A percentile compares a stretch with the other conserved stretches of the same genome.
Conservation (phyloP, 2,329 filamentous ascomycete species). For the Cordyceps cicadae region DNA sequence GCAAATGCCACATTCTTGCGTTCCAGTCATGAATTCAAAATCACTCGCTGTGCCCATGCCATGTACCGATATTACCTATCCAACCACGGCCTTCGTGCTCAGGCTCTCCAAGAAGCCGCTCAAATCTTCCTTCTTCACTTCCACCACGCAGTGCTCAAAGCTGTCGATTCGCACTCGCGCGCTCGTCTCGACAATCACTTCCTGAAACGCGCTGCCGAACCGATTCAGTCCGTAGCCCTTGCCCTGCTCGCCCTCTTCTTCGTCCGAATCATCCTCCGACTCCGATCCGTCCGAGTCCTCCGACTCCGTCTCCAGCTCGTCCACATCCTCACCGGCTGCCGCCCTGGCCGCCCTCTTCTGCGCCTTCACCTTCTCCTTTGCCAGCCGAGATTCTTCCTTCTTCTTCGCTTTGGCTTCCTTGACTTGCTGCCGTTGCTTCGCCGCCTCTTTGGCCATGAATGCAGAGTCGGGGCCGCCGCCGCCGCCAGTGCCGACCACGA, state of each 20-base stretch:
- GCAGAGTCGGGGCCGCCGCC: constrained; percentile 68
- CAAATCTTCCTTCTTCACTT: constrained; percentile 94
- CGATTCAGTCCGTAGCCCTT: constrained; percentile 72
- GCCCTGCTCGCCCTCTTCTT: constrained; percentile 44
- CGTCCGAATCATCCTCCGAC: constrained; percentile 43
- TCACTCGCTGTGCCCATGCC: constrained; percentile 4
- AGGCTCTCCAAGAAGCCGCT: constrained; percentile 82
- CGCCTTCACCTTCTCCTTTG: constrained; percentile 50
- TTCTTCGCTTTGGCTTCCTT: constrained; percentile 55
- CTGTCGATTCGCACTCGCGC: constrained; percentile 87
- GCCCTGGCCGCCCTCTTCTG: constrained; percentile 54
- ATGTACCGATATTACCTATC: constrained; percentile 26
- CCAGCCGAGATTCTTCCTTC: constrained; percentile 48
- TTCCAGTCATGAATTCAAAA: neutral
- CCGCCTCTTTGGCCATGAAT: constrained; percentile 59
- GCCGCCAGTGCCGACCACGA: constrained; percentile 87
- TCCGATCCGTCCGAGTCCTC: constrained; percentile 33
- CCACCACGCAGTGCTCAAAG: constrained; percentile 95
- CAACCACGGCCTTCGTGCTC: constrained; percentile 81
- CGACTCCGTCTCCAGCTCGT: constrained; percentile 39
- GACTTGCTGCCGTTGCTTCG: constrained; percentile 53
- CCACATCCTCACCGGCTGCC: constrained; percentile 36
- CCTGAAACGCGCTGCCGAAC: constrained; percentile 92
- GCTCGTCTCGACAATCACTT: constrained; percentile 85
- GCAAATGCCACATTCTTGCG: neutral